These are phyloP conservation scores for Trichoderma harzianum DNA, from an alignment of 2,329 filamentous ascomycete genomes.

Conservation along the genomic window DNA sequence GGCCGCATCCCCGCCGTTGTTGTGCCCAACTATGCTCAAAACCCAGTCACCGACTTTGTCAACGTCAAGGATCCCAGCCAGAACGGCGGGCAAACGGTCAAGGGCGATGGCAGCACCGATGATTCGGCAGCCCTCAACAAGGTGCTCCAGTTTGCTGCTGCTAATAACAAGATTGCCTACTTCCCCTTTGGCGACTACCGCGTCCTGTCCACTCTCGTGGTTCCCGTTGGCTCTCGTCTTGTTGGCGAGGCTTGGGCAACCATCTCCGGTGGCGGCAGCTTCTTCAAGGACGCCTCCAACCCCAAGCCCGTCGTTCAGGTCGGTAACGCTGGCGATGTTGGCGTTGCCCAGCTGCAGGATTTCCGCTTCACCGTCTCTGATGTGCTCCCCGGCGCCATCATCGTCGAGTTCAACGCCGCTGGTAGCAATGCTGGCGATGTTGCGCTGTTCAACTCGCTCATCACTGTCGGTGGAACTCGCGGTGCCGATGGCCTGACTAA, in stretches of 20 bases:
- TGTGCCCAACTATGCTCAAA: constrained; percentile 39
- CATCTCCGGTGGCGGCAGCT: constrained; percentile 43
- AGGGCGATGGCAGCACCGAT: constrained; percentile 38
- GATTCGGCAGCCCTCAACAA: constrained; percentile 38
- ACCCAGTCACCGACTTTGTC: constrained; percentile 29
- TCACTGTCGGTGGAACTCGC: constrained; percentile 44
- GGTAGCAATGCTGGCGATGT: constrained; percentile 45
- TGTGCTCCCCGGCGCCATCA: constrained; percentile 37
- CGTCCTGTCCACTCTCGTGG: constrained; percentile 26
- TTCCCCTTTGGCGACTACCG: constrained; percentile 30
- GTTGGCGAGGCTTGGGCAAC: constrained; percentile 54
- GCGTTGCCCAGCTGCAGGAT: constrained; percentile 48
- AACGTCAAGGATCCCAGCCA: constrained; percentile 38
- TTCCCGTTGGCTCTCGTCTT: constrained; percentile 44
- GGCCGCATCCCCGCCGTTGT: constrained; percentile 36
- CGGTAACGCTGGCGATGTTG: constrained; percentile 47
- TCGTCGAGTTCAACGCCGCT: constrained; percentile 51
- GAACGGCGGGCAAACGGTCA: constrained; percentile 30
- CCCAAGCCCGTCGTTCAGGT: constrained; percentile 50
- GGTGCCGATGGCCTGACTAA: constrained; percentile 37
- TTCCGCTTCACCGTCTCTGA: constrained; percentile 51
- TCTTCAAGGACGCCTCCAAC: constrained; percentile 41
- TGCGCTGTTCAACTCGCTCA: constrained; percentile 46
- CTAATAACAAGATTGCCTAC: constrained; percentile 29
- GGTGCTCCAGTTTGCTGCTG: constrained; percentile 36